Percentiles rank a stretch among this genome's conserved stretches.
phyloP scores from a whole-genome alignment of 306 rosid species.

The Oemleria cerasiformis region DNA sequence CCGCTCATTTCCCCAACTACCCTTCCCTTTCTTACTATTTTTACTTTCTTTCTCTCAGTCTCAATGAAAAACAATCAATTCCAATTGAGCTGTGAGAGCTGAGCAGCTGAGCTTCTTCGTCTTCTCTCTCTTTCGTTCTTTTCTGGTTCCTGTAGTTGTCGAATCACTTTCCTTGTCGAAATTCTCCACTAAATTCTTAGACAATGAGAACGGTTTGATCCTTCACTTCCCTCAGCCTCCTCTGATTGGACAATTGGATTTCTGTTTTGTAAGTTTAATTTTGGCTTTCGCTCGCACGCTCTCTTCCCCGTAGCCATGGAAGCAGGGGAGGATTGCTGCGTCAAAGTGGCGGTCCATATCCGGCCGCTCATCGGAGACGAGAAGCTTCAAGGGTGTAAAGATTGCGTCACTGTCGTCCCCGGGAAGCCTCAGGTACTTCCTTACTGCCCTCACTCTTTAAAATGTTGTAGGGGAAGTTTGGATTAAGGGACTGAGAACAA shows the following conservation, averaged over 20 bases:
- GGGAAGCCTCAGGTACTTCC: slow-evolving; percentile 92
- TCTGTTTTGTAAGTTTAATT: not conserved
- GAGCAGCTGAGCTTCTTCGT: slow-evolving; percentile 6
- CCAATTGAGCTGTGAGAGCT: no score
- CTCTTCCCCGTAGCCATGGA: slow-evolving; percentile 44
- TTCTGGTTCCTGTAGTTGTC: slow-evolving; percentile 21
- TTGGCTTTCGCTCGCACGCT: slow-evolving; percentile 12
- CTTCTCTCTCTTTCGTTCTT: not conserved
- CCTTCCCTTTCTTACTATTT: slow-evolving; percentile 21
- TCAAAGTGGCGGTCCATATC: slow-evolving; percentile 92
- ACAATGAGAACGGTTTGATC: slow-evolving; percentile 43
- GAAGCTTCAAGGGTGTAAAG: slow-evolving; percentile 93
- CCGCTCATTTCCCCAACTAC: slow-evolving; percentile 48
- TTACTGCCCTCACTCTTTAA: not conserved
- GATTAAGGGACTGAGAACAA: not conserved
- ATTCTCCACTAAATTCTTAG: slow-evolving; percentile 21
- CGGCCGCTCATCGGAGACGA: slow-evolving; percentile 92
- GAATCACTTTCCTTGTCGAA: slow-evolving; percentile 34
- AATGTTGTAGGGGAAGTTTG: not conserved
- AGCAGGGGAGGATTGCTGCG: slow-evolving; percentile 87
- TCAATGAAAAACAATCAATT: not conserved
- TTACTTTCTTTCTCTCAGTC: not conserved
- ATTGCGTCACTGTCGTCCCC: slow-evolving; percentile 81
- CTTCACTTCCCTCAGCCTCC: not conserved
- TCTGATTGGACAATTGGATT: not conserved